Conservation (phyloP, 805 yeast species). For the Geotrichum ghanense region DNA sequence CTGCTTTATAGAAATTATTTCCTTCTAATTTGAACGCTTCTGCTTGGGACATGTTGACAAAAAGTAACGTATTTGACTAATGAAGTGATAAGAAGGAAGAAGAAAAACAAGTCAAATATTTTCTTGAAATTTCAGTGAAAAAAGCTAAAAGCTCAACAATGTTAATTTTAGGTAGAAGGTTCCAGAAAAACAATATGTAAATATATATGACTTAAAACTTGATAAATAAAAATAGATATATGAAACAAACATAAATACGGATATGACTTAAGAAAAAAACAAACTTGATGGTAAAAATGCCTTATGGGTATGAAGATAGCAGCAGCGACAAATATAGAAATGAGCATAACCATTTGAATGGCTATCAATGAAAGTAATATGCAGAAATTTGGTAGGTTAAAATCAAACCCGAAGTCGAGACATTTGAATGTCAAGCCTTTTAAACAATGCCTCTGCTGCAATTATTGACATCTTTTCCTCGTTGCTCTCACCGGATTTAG, state of each 20-base stretch:
- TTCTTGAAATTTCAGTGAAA: too few relatives aligned
- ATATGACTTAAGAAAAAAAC: too few relatives aligned
- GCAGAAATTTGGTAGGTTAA: not conserved
- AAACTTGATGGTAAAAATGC: too few relatives aligned
- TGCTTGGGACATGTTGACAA: slow-evolving; percentile 7
- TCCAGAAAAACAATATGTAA: too few relatives aligned
- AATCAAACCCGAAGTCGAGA: not conserved
- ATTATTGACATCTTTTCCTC: slow-evolving; percentile 1
- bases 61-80: not conserved
- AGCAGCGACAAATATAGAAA: not conserved
- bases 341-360: not conserved
- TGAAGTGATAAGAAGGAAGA: not conserved
- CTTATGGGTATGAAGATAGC: too few relatives aligned
- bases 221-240: too few relatives aligned
- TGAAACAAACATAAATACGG: too few relatives aligned
- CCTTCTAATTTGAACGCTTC: slow-evolving; percentile 27
- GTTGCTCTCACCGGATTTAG: too few relatives aligned
- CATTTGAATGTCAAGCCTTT: slow-evolving; percentile 2
- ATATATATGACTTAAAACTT: too few relatives aligned
- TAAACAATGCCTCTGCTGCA: slow-evolving; percentile 1
- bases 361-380: not conserved
- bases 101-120: too few relatives aligned
- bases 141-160: too few relatives aligned
- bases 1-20: slow-evolving; percentile 27
- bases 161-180: too few relatives aligned